Conservation (phyloP, 495 filamentous ascomycete species). For the Penicillium antarcticum region DNA sequence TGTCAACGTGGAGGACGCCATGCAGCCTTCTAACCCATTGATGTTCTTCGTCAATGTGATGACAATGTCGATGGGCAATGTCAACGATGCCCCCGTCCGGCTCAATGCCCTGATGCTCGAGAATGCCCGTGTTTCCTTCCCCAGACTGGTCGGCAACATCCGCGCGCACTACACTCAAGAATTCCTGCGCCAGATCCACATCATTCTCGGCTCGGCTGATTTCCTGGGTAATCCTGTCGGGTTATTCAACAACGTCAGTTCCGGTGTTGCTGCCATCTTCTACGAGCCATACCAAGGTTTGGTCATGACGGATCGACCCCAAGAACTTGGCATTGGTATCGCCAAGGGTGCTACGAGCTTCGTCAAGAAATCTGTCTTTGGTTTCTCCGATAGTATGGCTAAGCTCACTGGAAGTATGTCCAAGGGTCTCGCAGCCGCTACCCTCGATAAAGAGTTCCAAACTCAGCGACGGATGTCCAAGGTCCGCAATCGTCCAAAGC, state of each 20-base stretch:
- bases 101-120: conserved; percentile 93
- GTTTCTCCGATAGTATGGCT: conserved; percentile 90
- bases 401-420: conserved; percentile 96
- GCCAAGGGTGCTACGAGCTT: conserved; percentile 96
- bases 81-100: conserved; percentile 93
- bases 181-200: conserved; percentile 89
- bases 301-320: conserved; percentile 91
- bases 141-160: conserved; percentile 77
- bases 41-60: conserved; percentile 98
- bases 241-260: conserved; percentile 96
- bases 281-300: conserved; percentile 98
- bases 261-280: conserved; percentile 94
- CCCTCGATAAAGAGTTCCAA: conserved; percentile 97
- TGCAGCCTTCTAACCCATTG: conserved; percentile 81
- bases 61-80: conserved; percentile 98
- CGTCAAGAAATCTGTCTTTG: conserved; percentile 97
- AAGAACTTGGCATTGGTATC: conserved; percentile 90
- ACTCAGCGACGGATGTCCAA: conserved; percentile 91
- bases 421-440: conserved; percentile 91
- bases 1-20: conserved; percentile 90
- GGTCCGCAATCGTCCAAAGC: conserved; percentile 90
- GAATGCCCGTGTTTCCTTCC: conserved; percentile 87
- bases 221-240: conserved; percentile 98
- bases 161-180: conserved; percentile 95
- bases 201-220: conserved; percentile 93